phyloP scores from a whole-genome alignment of 768 basidiomycete genomes.

The Leucocoprinus leucothites region DNA sequence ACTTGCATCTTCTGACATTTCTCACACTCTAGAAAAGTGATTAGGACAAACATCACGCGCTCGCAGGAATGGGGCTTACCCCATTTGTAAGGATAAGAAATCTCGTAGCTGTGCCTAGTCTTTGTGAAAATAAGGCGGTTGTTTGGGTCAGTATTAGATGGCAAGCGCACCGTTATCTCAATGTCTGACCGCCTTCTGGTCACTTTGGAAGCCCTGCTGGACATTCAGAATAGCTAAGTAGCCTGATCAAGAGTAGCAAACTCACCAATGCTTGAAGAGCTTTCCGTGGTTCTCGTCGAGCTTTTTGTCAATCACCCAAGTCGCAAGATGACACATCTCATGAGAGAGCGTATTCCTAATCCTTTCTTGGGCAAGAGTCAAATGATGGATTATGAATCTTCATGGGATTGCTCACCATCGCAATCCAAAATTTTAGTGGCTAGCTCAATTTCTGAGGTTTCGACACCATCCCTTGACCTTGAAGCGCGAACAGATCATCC shows the following conservation, averaged over 20 bases:
- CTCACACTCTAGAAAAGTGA: slow-evolving; percentile 50
- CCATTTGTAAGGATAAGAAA: slow-evolving; percentile 72
- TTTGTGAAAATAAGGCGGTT: slow-evolving; percentile 20
- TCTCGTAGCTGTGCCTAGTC: slow-evolving; percentile 76
- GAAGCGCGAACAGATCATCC: not conserved
- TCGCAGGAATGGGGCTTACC: slow-evolving; percentile 37
- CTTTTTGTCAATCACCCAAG: slow-evolving; percentile 74
- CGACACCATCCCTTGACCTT: slow-evolving; percentile 56
- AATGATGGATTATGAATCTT: not conserved
- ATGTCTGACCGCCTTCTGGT: slow-evolving; percentile 68
- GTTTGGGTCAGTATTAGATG: not conserved
- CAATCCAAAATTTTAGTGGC: slow-evolving; percentile 79
- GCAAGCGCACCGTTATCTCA: slow-evolving; percentile 53
- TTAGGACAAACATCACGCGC: slow-evolving; percentile 9
- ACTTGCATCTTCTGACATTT: slow-evolving; percentile 61
- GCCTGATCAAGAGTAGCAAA: not conserved
- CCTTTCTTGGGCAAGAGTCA: slow-evolving; percentile 46
- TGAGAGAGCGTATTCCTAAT: slow-evolving; percentile 82
- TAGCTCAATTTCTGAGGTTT: slow-evolving; percentile 68
- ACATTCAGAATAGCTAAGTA: not conserved
- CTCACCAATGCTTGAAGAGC: slow-evolving; percentile 70
- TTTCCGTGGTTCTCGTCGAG: slow-evolving; percentile 73
- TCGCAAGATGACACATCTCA: slow-evolving; percentile 91
- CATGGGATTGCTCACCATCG: slow-evolving; percentile 47
- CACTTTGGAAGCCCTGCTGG: slow-evolving; percentile 64